phyloP scores from a whole-genome alignment of 1,139 yeast genomes.

The Candida pseudocylindracea region DNA sequence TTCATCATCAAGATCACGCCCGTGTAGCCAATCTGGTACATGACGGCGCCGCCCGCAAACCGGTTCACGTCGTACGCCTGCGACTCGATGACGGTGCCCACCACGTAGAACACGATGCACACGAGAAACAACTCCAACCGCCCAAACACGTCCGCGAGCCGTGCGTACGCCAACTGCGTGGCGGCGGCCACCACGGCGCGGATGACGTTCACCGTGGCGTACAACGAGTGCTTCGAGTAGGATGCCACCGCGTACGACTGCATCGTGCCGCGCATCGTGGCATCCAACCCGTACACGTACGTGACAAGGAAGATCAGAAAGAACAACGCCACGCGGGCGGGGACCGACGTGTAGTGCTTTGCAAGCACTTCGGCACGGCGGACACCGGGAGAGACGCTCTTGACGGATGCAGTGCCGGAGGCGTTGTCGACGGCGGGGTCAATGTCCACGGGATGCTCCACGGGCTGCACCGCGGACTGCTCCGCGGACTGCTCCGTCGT shows the following conservation, averaged over 20 bases:
- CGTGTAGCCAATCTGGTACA: slow-evolving; percentile 1
- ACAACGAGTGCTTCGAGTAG: not conserved
- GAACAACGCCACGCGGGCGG: too few relatives aligned
- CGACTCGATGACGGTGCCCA: not conserved
- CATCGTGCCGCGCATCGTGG: too few relatives aligned
- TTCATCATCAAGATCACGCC: not conserved
- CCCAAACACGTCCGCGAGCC: slow-evolving; percentile 1
- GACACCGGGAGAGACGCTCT: too few relatives aligned
- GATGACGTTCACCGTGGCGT: slow-evolving; percentile 1
- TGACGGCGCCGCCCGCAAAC: slow-evolving; percentile 1
- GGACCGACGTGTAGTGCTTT: too few relatives aligned
- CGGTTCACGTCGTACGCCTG: slow-evolving; percentile 1
- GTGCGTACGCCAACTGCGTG: not conserved
- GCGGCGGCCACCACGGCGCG: slow-evolving; percentile 1
- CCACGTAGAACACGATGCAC: not conserved
- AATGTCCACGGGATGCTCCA: too few relatives aligned
- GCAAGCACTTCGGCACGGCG: too few relatives aligned
- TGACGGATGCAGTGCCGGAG: too few relatives aligned
- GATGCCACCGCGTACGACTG: not conserved
- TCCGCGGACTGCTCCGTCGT: too few relatives aligned
- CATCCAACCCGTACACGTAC: too few relatives aligned
- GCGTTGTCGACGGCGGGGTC: too few relatives aligned
- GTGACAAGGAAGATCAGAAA: too few relatives aligned
- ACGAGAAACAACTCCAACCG: not conserved
- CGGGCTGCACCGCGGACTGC: too few relatives aligned